Evolutionary conservation across 805 yeast genomes (phyloP).

Genomic region (Lipomyces chichibuensis): DNA sequence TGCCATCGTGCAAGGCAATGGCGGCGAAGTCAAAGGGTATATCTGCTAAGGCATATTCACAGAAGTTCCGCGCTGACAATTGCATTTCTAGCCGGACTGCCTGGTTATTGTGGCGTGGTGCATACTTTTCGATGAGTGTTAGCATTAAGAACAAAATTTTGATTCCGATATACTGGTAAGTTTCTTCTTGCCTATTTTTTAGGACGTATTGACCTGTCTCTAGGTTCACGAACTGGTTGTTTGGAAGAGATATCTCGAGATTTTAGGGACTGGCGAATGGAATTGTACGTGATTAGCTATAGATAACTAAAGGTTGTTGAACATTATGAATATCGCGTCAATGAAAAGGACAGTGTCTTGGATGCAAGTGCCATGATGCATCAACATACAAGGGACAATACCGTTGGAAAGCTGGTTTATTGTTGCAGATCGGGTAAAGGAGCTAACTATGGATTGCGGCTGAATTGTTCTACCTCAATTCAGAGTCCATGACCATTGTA

Average conservation of each 20-base stretch:
- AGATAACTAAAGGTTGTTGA: neutral
- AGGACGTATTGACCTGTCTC: neutral
- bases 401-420: too few species aligned
- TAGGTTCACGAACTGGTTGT: constrained; percentile 30
- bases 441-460: neutral
- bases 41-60: neutral
- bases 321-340: too few species aligned
- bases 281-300: neutral
- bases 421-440: neutral
- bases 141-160: constrained; percentile 32
- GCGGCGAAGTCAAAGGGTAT: constrained; percentile 27
- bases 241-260: constrained; percentile 35
- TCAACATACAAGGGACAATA: neutral
- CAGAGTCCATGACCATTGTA: neutral
- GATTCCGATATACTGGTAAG: constrained; percentile 32
- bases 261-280: constrained; percentile 7
- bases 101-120: constrained; percentile 71
- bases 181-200: neutral
- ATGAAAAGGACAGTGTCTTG: too few species aligned
- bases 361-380: neutral
- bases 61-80: neutral
- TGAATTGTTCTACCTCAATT: too few species aligned
- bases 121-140: constrained; percentile 51
- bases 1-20: constrained; percentile 30
- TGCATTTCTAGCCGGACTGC: constrained; percentile 51